Conservation (phyloP, 495 filamentous ascomycete species). For the Pyrenopolyporus hunteri region DNA sequence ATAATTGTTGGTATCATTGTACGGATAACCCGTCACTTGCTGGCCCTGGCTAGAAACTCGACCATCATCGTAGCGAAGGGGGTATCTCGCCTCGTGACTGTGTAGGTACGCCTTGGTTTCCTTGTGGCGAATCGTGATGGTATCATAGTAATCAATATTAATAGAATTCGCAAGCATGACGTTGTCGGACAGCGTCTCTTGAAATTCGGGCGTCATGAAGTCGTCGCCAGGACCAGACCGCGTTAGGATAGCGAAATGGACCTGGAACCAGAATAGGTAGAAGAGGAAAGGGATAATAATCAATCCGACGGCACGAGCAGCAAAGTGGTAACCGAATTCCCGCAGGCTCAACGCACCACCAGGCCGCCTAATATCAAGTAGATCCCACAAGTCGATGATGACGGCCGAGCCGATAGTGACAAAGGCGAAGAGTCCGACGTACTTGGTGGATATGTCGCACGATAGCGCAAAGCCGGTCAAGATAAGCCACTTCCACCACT, state of each 20-base stretch:
- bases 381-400: conserved; percentile 90
- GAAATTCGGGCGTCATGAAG: conserved; percentile 98
- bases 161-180: conserved; percentile 84
- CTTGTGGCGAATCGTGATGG: conserved; percentile 88
- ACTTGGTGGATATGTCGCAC: conserved; percentile 98
- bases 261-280: conserved; percentile 99
- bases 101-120: conserved; percentile 96
- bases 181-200: conserved; percentile 95
- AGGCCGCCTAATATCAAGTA: conserved; percentile 84
- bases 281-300: conserved; percentile 94
- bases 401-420: conserved; percentile 96
- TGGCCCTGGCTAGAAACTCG: conserved; percentile 97
- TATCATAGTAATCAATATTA: conserved; percentile 87
- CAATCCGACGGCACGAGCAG: conserved; percentile 78
- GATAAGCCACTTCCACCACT: conserved; percentile 99
- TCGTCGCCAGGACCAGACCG: conserved; percentile 95
- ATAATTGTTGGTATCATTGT: conserved; percentile 98
- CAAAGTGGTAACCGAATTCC: conserved; percentile 88
- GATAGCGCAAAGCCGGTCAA: conserved; percentile 92
- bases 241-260: conserved; percentile 89
- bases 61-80: conserved; percentile 94
- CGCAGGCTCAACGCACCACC: conserved; percentile 76
- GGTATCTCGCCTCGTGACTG: conserved; percentile 88
- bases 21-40: conserved; percentile 97
- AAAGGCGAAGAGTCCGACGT: conserved; percentile 96